Conservation (phyloP, 2,329 filamentous ascomycete species). For the Cadophora malorum region DNA sequence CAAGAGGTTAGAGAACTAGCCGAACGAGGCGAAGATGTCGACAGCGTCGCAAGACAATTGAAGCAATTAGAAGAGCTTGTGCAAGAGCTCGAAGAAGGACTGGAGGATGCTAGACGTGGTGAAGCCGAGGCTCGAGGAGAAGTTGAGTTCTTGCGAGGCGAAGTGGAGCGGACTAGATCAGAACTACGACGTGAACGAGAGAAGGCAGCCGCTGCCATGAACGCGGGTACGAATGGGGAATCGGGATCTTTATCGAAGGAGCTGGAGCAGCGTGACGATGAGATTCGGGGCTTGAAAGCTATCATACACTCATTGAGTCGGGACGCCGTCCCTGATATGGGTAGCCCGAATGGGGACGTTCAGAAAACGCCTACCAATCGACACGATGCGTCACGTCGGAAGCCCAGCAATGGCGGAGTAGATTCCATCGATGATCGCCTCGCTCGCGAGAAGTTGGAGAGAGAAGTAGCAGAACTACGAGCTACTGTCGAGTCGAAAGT, state of each 20-base stretch:
- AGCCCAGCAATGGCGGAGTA: slow-evolving; percentile 53
- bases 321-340: slow-evolving; percentile 58
- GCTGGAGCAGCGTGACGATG: slow-evolving; percentile 92
- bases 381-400: slow-evolving; percentile 32
- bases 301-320: slow-evolving; percentile 96
- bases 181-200: slow-evolving; percentile 90
- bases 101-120: slow-evolving; percentile 91
- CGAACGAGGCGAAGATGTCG: slow-evolving; percentile 85
- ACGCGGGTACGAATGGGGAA: slow-evolving; percentile 52
- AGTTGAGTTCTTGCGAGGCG: slow-evolving; percentile 92
- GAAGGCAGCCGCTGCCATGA: slow-evolving; percentile 70
- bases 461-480: slow-evolving; percentile 80
- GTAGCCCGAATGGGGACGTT: slow-evolving; percentile 35
- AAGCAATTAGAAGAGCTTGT: slow-evolving; percentile 97
- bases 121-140: slow-evolving; percentile 96
- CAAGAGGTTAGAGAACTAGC: slow-evolving; percentile 83
- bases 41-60: slow-evolving; percentile 86
- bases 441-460: slow-evolving; percentile 73
- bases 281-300: slow-evolving; percentile 94
- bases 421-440: slow-evolving; percentile 62
- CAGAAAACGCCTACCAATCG: slow-evolving; percentile 43
- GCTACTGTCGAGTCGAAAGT: slow-evolving; percentile 74
- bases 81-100: slow-evolving; percentile 92
- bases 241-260: slow-evolving; percentile 69
- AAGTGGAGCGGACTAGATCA: slow-evolving; percentile 88